Evolutionary conservation across 2,329 filamentous ascomycete species (phyloP).

Genomic region (Fusarium sublunatum): DNA sequence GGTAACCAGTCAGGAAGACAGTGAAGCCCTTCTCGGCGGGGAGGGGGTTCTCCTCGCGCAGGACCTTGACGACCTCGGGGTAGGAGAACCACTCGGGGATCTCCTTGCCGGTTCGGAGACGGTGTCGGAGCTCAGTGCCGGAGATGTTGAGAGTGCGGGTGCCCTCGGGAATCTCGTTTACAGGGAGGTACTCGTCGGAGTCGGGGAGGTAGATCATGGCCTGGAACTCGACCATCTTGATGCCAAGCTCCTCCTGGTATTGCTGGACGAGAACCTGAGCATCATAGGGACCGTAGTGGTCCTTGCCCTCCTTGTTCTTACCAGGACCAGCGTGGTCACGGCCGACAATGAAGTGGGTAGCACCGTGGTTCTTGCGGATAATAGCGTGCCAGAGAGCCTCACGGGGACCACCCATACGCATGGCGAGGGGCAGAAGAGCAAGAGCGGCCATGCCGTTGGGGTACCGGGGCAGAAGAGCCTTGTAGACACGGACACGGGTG

Average conservation of each 20-base stretch:
- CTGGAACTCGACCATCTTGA: conserved; percentile 99
- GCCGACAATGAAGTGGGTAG: conserved; percentile 98
- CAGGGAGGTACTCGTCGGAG: conserved; percentile 93
- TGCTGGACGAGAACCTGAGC: conserved; percentile 96
- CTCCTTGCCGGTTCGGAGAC: conserved; percentile 89
- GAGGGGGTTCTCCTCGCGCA: conserved; percentile 95
- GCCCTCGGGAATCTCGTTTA: conserved; percentile 87
- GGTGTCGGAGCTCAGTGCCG: conserved; percentile 89
- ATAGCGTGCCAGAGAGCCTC: conserved; percentile 99
- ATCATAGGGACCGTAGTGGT: conserved; percentile 98
- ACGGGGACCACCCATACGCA: conserved; percentile 98
- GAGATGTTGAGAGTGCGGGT: conserved; percentile 89
- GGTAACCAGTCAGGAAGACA: conserved; percentile 96
- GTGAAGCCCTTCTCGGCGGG: conserved; percentile 95
- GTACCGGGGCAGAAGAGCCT: conserved; percentile 94
- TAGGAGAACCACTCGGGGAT: conserved; percentile 99
- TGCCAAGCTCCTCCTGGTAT: conserved; percentile 95
- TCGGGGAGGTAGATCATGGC: conserved; percentile 99
- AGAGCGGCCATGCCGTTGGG: conserved; percentile 99
- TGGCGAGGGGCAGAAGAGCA: conserved; percentile 92
- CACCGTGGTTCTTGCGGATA: conserved; percentile 99
- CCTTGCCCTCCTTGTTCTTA: conserved; percentile 96
- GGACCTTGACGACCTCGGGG: conserved; percentile 95
- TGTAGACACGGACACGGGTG: conserved; percentile 98
- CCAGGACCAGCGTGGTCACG: conserved; percentile 98